Conservation (phyloP, 768 basidiomycete genomes). For the Collybia sp. region DNA sequence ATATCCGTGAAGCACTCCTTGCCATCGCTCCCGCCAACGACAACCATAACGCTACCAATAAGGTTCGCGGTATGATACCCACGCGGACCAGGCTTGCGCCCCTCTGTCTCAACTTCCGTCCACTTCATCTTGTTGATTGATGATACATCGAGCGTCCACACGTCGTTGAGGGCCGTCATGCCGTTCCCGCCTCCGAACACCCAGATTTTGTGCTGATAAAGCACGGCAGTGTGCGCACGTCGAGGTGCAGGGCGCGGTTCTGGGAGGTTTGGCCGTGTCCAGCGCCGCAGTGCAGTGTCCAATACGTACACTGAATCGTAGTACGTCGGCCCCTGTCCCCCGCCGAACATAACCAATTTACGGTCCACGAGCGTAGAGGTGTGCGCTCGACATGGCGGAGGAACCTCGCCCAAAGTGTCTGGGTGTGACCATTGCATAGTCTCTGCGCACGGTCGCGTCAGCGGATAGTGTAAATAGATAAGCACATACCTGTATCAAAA, state of each 20-base stretch:
- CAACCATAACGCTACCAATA: constrained; percentile 79
- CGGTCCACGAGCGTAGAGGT: constrained; percentile 80
- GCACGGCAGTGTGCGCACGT: constrained; percentile 84
- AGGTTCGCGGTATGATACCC: constrained; percentile 93
- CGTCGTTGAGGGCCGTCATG: constrained; percentile 80
- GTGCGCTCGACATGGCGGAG: constrained; percentile 84
- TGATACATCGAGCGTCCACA: constrained; percentile 80
- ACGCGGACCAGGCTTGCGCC: constrained; percentile 54
- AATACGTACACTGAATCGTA: constrained; percentile 81
- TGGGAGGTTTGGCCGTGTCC: constrained; percentile 47
- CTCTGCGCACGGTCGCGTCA: constrained; percentile 36
- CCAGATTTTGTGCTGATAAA: constrained; percentile 68
- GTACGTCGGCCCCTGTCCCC: constrained; percentile 79
- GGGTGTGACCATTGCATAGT: constrained; percentile 88
- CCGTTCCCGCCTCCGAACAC: constrained; percentile 96
- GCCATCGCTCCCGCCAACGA: constrained; percentile 91
- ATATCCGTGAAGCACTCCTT: constrained; percentile 85
- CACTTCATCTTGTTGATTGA: constrained; percentile 21
- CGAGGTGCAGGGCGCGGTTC: constrained; percentile 55
- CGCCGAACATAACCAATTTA: constrained; percentile 80
- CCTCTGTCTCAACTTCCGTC: constrained; percentile 48
- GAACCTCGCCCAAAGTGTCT: constrained; percentile 69
- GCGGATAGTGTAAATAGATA: not conserved
- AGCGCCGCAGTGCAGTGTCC: constrained; percentile 69
- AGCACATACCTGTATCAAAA: constrained; percentile 70